phyloP scores from a whole-genome alignment of 2,329 filamentous ascomycete species.

The Macrophomina phaseolina region DNA sequence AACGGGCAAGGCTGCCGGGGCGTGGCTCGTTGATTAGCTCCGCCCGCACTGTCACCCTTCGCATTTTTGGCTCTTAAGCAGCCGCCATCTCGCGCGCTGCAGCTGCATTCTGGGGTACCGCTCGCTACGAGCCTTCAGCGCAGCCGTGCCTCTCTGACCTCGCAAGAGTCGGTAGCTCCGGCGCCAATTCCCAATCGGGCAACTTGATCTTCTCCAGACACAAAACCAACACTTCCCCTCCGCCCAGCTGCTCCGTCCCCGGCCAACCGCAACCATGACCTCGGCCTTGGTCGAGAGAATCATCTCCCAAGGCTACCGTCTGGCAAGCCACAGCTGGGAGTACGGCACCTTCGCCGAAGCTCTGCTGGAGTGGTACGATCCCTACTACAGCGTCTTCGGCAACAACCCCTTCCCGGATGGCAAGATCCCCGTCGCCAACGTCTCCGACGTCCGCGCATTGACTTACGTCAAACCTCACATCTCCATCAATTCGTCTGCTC shows the following conservation, averaged over 20 bases:
- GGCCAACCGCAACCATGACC: not conserved
- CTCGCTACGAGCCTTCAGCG: not conserved
- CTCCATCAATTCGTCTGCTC: conserved; percentile 34
- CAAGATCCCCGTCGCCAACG: conserved; percentile 32
- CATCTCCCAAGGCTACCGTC: conserved; percentile 37
- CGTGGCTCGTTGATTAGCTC: not conserved
- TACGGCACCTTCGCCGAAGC: conserved; percentile 50
- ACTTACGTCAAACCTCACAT: conserved; percentile 46
- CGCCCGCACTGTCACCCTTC: not conserved
- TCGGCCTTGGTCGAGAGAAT: conserved; percentile 31
- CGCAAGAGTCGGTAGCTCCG: not conserved
- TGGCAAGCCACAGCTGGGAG: conserved; percentile 50
- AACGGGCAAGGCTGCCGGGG: not conserved
- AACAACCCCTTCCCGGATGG: conserved; percentile 43
- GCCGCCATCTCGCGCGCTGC: not conserved
- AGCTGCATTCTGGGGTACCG: not conserved
- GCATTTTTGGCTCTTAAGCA: not conserved
- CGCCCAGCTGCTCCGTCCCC: too few relatives aligned
- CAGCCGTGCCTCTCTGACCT: not conserved
- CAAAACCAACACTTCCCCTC: not conserved
- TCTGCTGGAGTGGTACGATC: conserved; percentile 47
- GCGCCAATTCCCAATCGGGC: not conserved
- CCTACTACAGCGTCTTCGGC: conserved; percentile 46
- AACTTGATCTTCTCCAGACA: not conserved
- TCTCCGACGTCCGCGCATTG: conserved; percentile 39